A percentile compares a stretch with the other conserved stretches of the same genome.
phyloP scores from a whole-genome alignment of 2,329 filamentous ascomycete species.

The Cyphellophora attinorum region DNA sequence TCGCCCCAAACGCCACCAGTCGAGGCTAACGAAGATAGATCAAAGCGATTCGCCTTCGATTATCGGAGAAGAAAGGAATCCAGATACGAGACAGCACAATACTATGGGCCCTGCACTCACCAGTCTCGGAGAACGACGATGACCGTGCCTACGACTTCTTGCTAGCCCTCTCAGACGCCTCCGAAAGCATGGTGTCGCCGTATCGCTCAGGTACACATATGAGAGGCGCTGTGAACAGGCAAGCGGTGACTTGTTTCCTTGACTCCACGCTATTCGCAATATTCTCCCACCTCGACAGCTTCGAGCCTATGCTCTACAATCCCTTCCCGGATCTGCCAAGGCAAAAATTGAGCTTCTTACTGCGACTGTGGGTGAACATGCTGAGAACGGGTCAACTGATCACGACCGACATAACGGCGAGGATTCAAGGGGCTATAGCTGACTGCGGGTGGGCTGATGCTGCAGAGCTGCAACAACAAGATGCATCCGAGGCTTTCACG shows the following conservation, averaged over 20 bases:
- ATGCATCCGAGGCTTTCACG: constrained; percentile 89
- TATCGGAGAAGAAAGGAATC: constrained; percentile 45
- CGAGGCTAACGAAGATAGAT: constrained; percentile 28
- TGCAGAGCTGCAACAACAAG: constrained; percentile 69
- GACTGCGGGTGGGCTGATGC: constrained; percentile 87
- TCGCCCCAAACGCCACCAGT: no score
- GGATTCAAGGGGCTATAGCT: constrained; percentile 71
- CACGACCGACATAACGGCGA: constrained; percentile 73
- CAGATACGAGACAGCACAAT: constrained; percentile 53
- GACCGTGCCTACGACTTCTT: constrained; percentile 70
- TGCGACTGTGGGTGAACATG: constrained; percentile 91
- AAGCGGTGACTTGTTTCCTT: constrained; percentile 85
- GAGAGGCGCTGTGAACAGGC: constrained; percentile 76
- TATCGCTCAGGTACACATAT: constrained; percentile 65
- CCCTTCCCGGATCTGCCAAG: constrained; percentile 64
- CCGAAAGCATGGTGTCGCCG: constrained; percentile 65
- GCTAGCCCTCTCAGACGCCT: constrained; percentile 68
- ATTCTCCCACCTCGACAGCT: constrained; percentile 83
- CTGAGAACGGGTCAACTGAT: constrained; percentile 77
- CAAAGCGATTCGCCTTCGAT: constrained; percentile 42
- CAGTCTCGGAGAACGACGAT: constrained; percentile 58
- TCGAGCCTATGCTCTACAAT: constrained; percentile 83
- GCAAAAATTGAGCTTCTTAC: constrained; percentile 62
- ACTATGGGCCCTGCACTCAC: constrained; percentile 50
- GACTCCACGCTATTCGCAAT: constrained; percentile 90